Base-by-base conservation (phyloP, 2,329 filamentous ascomycete species). In the Xylariales sp. region DNA sequence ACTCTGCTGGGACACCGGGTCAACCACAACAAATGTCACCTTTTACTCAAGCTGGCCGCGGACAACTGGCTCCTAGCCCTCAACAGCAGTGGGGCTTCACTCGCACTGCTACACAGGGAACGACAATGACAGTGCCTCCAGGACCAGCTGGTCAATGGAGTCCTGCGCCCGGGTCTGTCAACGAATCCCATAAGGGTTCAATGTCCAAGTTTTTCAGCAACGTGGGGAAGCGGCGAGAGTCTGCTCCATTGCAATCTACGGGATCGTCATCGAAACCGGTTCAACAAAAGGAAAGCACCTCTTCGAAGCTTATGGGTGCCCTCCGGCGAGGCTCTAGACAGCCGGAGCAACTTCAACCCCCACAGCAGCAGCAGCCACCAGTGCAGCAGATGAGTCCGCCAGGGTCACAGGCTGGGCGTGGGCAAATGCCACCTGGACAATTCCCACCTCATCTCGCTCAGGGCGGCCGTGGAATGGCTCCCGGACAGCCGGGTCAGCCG, bases 251-350 rank as follows among this genome's bases (percentile, higher is more conserved):
- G 15, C 40, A 42, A 32, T n/a, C 25, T 30, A 19, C 32, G 23
- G n/a, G 8, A 25, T 8, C 23, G n/a, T 8, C 23, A 25, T 8
- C 23, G n/a, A 25, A 25, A 6, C 30, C 49, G 7, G 30, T 25
- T 6, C 44, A 43, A 15, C 34, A 46, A 12, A 47, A 48, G 28
- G 41, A 57, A 43, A 55, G 46, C n/a, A 51, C 49, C 1, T 51
- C 51, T 7, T 51, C 51, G 5, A 58, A 54, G 38, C 40, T 60
- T 11, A 40, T 57, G 4, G 43, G 48, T 14, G 54, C 55, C 4
- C 54, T 60, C 28, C 59, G 54, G 33, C 48, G 55, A 20, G 46
- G 38, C 11, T 46, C 46, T 4, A 58, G 52, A 33, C 46, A 49
- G 23, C 38, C 42, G 4, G 45, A 52, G 33, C 42, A 46, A 15